phyloP scores from a whole-genome alignment of 495 filamentous ascomycete species.

The Penicillium egyptiacum region DNA sequence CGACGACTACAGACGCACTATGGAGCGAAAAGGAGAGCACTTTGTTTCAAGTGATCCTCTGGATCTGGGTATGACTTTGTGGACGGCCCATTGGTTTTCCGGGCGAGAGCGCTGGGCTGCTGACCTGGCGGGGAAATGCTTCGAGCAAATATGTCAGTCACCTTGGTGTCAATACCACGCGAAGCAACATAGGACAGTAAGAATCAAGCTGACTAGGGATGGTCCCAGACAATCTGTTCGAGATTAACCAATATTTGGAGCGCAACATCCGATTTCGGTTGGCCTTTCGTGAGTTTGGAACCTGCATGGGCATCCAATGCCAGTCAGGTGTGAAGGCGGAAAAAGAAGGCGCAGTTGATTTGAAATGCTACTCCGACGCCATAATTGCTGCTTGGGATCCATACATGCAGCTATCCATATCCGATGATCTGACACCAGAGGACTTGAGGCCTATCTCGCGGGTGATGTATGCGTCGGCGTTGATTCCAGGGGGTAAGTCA shows the following conservation, averaged over 20 bases:
- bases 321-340: constrained; percentile 38
- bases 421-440: constrained; percentile 37
- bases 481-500: constrained; percentile 61
- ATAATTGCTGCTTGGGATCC: constrained; percentile 57
- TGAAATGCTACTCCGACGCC: constrained; percentile 41
- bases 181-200: neutral
- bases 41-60: constrained; percentile 55
- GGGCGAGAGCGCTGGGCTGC: constrained; percentile 55
- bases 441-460: constrained; percentile 59
- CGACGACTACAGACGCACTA: constrained; percentile 57
- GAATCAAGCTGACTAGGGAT: neutral
- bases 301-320: constrained; percentile 57
- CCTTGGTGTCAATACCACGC: neutral
- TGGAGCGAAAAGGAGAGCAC: constrained; percentile 49
- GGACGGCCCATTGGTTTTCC: constrained; percentile 59
- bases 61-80: constrained; percentile 67
- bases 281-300: constrained; percentile 66
- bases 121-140: constrained; percentile 42
- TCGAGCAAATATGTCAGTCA: constrained; percentile 45
- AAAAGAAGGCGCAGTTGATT: constrained; percentile 43
- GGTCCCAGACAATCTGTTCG: constrained; percentile 42
- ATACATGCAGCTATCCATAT: constrained; percentile 39
- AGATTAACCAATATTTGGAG: constrained; percentile 41
- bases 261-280: constrained; percentile 46
- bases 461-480: constrained; percentile 66